A percentile compares a stretch with the other conserved stretches of the same genome.
Evolutionary conservation across 306 rosid species (phyloP).

Genomic region (Rosa lucieae): DNA sequence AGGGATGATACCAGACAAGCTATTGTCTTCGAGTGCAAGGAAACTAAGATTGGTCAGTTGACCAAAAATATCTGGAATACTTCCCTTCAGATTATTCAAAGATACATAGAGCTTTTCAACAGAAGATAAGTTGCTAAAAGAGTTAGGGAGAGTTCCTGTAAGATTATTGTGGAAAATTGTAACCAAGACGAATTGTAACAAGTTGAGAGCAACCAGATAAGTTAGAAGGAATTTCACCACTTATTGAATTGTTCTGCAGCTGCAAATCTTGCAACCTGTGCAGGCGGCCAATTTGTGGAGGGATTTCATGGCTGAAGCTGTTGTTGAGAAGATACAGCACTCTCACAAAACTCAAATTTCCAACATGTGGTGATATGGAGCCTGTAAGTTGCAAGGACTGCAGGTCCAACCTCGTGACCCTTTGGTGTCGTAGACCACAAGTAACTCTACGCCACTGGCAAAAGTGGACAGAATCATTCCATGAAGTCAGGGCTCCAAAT

Average conservation of each 20-base stretch:
- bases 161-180: not conserved
- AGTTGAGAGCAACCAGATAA: not conserved
- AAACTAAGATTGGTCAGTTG: not conserved
- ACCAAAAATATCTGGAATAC: not conserved
- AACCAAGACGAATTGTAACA: not conserved
- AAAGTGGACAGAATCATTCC: constrained; percentile 10
- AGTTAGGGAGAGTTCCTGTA: not conserved
- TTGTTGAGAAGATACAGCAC: not conserved
- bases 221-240: not conserved
- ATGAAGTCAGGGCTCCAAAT: not conserved
- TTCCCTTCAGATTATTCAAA: not conserved
- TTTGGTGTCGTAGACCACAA: not conserved
- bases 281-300: not conserved
- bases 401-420: not conserved
- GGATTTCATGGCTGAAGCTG: not conserved
- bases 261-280: not conserved
- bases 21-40: not conserved
- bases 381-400: not conserved
- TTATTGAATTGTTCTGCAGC: not conserved
- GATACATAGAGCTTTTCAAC: accelerated
- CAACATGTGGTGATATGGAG: constrained; percentile 9
- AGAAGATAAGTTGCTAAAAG: not conserved
- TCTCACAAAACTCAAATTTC: not conserved
- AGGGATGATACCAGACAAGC: not conserved
- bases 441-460: not conserved